phyloP scores from a whole-genome alignment of 2,329 filamentous ascomycete species.

The Cadophora sp. region DNA sequence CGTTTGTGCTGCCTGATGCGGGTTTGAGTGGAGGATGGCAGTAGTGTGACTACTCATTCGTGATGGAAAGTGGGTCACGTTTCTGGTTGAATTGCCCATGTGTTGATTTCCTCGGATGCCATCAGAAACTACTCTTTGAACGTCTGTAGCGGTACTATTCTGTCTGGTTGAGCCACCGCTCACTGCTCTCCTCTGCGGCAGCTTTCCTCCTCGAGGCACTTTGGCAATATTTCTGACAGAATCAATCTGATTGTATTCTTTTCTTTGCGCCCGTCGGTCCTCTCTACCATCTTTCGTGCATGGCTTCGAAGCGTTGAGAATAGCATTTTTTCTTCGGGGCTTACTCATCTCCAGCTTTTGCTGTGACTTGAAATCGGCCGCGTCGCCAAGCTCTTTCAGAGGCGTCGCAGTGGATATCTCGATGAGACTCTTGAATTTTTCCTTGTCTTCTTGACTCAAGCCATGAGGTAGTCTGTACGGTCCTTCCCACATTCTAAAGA shows the following conservation, averaged over 20 bases:
- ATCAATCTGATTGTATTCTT: not conserved
- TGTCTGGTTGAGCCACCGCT: not conserved
- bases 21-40: not conserved
- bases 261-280: not conserved
- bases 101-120: not conserved
- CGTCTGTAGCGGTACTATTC: not conserved
- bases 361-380: not conserved
- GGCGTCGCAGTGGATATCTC: not conserved
- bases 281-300: not conserved
- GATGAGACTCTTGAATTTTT: not conserved
- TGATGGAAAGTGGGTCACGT: not conserved
- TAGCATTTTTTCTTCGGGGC: not conserved
- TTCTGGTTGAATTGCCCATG: not conserved
- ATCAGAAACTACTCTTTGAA: not conserved
- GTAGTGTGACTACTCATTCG: not conserved
- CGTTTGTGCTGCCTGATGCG: not conserved
- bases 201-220: not conserved
- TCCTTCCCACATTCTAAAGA: not conserved
- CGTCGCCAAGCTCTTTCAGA: slow-evolving; percentile 20
- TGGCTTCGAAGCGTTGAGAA: not conserved
- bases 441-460: not conserved
- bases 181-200: not conserved
- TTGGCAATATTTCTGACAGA: not conserved
- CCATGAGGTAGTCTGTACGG: not conserved
- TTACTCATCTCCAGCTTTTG: slow-evolving; percentile 1